A percentile compares a stretch with the other conserved stretches of the same genome.
Evolutionary conservation across 2,329 filamentous ascomycete species (phyloP).

Genomic region (Fusarium cyanostomum): DNA sequence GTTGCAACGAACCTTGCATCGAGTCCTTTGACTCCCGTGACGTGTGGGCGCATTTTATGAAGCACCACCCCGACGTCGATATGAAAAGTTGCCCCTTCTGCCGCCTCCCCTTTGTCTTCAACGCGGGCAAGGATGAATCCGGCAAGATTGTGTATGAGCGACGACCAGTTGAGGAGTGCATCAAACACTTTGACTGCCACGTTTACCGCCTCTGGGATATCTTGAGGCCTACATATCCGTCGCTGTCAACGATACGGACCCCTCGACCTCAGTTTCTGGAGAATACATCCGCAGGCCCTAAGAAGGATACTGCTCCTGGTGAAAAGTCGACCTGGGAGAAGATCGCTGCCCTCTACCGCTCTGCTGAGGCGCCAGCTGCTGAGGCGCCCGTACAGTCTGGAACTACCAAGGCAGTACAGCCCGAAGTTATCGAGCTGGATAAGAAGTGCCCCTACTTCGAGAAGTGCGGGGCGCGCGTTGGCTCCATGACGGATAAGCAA

Average conservation of each 20-base stretch:
- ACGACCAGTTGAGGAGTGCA: conserved; percentile 2
- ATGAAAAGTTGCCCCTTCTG: conserved; percentile 30
- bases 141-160: neutral
- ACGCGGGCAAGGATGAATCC: fast-evolving
- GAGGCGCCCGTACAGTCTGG: too few relatives aligned
- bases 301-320: too few relatives aligned
- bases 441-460: conserved; percentile 25
- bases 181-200: conserved; percentile 38
- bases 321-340: too few relatives aligned
- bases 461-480: conserved; percentile 14
- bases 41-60: conserved; percentile 25
- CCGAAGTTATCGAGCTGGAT: too few relatives aligned
- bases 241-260: too few relatives aligned
- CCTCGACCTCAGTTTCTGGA: too few relatives aligned
- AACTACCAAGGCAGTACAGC: too few relatives aligned
- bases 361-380: too few relatives aligned
- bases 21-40: conserved; percentile 2
- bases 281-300: too few relatives aligned
- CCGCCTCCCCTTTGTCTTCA: conserved; percentile 5
- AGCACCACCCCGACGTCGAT: neutral
- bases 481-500: conserved; percentile 16
- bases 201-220: conserved; percentile 32
- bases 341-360: too few relatives aligned
- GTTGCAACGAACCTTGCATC: conserved; percentile 5
- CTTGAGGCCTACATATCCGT: neutral